Base-by-base conservation (phyloP, 2,329 filamentous ascomycete genomes). In the Fusarium oxysporum region DNA sequence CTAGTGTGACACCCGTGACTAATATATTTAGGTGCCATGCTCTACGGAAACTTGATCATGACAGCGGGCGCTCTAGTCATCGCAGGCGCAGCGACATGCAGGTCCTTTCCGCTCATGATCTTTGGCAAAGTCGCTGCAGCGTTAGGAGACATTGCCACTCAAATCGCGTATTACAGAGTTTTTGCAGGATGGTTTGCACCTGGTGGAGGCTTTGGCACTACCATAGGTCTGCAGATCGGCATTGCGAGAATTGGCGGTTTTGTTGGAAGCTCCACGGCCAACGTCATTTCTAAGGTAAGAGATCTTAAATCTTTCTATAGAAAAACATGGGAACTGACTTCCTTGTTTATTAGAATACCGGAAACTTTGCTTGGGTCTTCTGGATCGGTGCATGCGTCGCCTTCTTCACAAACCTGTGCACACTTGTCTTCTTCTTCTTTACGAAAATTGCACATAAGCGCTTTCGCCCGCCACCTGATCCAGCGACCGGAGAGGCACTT, bases 251-350 rank as follows among this genome's bases (percentile, higher is more conserved):
- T 54, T 3, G 50, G 50, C 0, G 50, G 50, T 1, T 54, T 54
- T 8, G 50, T 40, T 2, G 50, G 50, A 40, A 54, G 50, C 4
- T 54, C 50, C 0, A 54, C 50, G 0, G 50, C 50, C 12, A 54
- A 54, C 1, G 19, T 54, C 10, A 54, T 54, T 1, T 40, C 50
- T 2, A 40, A 54, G 13, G 50, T 54, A 21, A 3, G n/a, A 7
- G 3, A 13, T 25, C 4, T 9, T n/a, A 2, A 7, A 25, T 13
- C 1, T 0, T 2, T 5, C 4, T 2, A 5, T 12, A 19, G 14
- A 35, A 8, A 16, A 0, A 19, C 6, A 11, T 1, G 9, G 4
- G 2, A 14, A 23, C 11, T 33, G 4, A 50, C 8, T 8, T 0
- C 0, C 1, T 13, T n/a, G 1, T 6, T 14, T 8, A 2, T 4